These are phyloP conservation scores for Maudiozyma turicensis DNA, from an alignment of 805 yeast species.

Conservation along the genomic window DNA sequence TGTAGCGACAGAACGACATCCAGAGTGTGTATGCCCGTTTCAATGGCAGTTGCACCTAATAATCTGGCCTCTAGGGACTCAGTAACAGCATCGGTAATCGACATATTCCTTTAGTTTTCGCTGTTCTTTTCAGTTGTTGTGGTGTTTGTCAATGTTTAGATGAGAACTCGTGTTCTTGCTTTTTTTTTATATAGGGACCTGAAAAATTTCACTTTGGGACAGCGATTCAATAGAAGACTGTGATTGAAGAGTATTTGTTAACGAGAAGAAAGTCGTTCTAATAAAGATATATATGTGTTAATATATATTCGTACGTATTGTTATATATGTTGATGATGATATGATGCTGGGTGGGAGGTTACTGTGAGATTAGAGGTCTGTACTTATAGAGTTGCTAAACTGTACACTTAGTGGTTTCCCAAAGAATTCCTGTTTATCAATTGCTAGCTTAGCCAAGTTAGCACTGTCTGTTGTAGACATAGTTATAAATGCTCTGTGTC, in stretches of 20 bases:
- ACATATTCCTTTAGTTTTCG: neutral
- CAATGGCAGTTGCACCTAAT: constrained; percentile 19
- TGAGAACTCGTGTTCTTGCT: no score
- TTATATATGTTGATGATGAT: neutral
- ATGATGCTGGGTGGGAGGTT: neutral
- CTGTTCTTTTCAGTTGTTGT: neutral
- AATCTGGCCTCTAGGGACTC: constrained; percentile 18
- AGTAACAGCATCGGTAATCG: constrained; percentile 6
- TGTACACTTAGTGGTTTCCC: constrained; percentile 41
- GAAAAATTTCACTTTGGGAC: no score
- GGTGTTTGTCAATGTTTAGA: neutral
- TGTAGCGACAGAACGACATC: constrained; percentile 21
- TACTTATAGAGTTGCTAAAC: constrained; percentile 26
- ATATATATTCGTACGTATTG: neutral
- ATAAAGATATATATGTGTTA: no score
- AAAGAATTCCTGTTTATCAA: constrained; percentile 42
- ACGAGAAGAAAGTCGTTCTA: no score
- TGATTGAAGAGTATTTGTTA: no score
- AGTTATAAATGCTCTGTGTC: constrained; percentile 63
- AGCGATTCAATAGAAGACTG: no score
- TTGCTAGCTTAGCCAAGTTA: constrained; percentile 37
- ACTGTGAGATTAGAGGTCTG: neutral
- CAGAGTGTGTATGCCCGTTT: constrained; percentile 12
- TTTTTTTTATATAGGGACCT: no score
- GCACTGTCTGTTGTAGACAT: constrained; percentile 43